Evolutionary conservation across 2,329 filamentous ascomycete species (phyloP).

Genomic region (Colletotrichum theobromicola): DNA sequence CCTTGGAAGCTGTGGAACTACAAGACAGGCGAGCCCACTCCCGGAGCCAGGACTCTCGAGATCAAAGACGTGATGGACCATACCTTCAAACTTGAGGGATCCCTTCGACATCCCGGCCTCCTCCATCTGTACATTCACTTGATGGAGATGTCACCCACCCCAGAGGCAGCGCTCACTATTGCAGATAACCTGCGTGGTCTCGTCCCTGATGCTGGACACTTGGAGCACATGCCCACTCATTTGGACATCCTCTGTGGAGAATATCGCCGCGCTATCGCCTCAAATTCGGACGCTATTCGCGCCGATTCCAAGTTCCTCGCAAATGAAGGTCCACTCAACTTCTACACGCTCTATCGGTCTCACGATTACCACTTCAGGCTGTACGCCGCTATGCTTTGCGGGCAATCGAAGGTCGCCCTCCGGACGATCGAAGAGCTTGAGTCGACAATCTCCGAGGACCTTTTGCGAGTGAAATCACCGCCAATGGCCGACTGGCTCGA

Average conservation of each 20-base stretch:
- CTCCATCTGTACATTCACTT: slow-evolving; percentile 80
- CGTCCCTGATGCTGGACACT: slow-evolving; percentile 72
- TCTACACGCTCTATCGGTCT: slow-evolving; percentile 78
- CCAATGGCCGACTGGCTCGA: slow-evolving; percentile 85
- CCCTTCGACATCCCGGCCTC: slow-evolving; percentile 68
- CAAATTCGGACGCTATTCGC: slow-evolving; percentile 69
- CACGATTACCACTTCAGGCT: slow-evolving; percentile 79
- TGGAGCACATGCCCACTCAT: slow-evolving; percentile 80
- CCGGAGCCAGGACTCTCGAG: slow-evolving; percentile 24
- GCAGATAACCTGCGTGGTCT: slow-evolving; percentile 69
- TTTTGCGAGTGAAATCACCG: slow-evolving; percentile 68
- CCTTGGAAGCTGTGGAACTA: slow-evolving; percentile 52
- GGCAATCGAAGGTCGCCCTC: slow-evolving; percentile 65
- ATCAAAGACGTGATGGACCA: slow-evolving; percentile 38
- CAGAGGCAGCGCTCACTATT: slow-evolving; percentile 65
- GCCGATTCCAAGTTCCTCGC: slow-evolving; percentile 72
- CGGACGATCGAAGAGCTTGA: slow-evolving; percentile 66
- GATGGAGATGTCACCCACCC: slow-evolving; percentile 76
- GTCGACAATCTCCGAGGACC: slow-evolving; percentile 62
- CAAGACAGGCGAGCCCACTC: slow-evolving; percentile 29
- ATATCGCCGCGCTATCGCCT: slow-evolving; percentile 69
- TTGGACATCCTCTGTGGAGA: slow-evolving; percentile 77
- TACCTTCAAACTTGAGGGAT: slow-evolving; percentile 56
- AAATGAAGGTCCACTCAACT: slow-evolving; percentile 66
- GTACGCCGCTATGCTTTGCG: slow-evolving; percentile 81